These are phyloP conservation scores for Fragaria vesca DNA, from an alignment of 306 rosid genomes.

Conservation along the genomic window DNA sequence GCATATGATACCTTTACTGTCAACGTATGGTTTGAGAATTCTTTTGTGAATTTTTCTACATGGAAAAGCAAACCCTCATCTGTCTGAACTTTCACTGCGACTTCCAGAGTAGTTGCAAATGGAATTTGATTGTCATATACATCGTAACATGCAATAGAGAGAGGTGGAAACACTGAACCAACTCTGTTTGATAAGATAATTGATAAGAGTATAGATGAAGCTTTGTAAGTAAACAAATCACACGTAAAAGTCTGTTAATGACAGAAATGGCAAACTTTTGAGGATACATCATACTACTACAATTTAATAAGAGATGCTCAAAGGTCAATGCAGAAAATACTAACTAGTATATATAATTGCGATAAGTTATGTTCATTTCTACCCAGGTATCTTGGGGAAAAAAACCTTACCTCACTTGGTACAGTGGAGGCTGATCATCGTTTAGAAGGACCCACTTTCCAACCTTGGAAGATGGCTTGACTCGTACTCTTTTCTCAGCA, in stretches of 20 bases:
- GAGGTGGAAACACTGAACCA: conserved; percentile 37
- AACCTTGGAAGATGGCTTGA: conserved; percentile 30
- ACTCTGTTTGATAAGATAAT: conserved; percentile 38
- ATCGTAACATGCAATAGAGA: conserved; percentile 34
- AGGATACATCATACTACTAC: not conserved
- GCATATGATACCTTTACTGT: conserved; percentile 32
- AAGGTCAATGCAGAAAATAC: conserved; percentile 1
- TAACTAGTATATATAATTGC: not conserved
- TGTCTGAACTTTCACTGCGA: conserved; percentile 22
- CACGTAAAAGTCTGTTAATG: not conserved
- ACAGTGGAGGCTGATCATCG: conserved; percentile 5
- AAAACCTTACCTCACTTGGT: conserved; percentile 35
- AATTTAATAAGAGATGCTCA: not conserved
- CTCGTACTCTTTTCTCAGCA: conserved; percentile 24
- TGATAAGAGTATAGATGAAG: not conserved
- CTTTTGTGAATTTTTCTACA: conserved; percentile 4
- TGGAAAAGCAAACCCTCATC: conserved; percentile 15
- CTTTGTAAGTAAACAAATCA: not conserved
- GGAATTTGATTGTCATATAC: conserved; percentile 26
- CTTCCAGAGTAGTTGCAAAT: conserved; percentile 26
- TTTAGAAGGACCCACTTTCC: conserved; percentile 27
- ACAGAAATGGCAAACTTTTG: not conserved
- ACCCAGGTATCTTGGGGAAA: not conserved
- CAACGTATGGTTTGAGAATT: conserved; percentile 25
- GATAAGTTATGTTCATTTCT: not conserved